Percentiles rank a stretch among this genome's conserved stretches.
Evolutionary conservation across 495 filamentous ascomycete genomes (phyloP).

Genomic region (Aspergillus saccharolyticus): DNA sequence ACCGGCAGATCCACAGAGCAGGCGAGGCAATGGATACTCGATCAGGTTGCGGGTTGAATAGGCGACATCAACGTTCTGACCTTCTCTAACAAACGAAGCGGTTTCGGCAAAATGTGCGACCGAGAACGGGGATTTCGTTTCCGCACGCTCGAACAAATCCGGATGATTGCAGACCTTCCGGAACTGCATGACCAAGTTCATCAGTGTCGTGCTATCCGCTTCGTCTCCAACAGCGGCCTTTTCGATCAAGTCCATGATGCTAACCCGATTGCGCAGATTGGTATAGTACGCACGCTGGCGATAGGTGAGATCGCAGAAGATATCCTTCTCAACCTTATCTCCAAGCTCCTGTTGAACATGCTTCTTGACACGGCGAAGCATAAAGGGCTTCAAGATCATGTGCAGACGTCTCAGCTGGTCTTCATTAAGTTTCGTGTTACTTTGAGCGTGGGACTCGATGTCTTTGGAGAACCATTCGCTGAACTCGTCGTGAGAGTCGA

Average conservation of each 20-base stretch:
- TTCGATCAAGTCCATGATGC: slow-evolving; percentile 97
- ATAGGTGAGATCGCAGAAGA: slow-evolving; percentile 96
- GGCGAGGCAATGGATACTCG: slow-evolving; percentile 72
- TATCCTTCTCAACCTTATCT: slow-evolving; percentile 94
- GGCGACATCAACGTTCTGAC: slow-evolving; percentile 66
- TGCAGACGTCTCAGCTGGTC: slow-evolving; percentile 94
- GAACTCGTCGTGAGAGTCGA: slow-evolving; percentile 98
- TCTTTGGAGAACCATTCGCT: slow-evolving; percentile 99
- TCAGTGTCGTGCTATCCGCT: slow-evolving; percentile 87
- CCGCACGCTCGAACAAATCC: slow-evolving; percentile 91
- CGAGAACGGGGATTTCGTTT: slow-evolving; percentile 81
- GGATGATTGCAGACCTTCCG: slow-evolving; percentile 99
- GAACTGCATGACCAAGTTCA: slow-evolving; percentile 99
- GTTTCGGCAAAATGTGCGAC: slow-evolving; percentile 85
- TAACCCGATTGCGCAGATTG: slow-evolving; percentile 90
- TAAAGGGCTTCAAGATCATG: slow-evolving; percentile 99
- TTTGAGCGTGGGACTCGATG: slow-evolving; percentile 96
- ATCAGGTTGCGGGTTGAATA: slow-evolving; percentile 88
- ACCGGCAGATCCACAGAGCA: slow-evolving; percentile 72
- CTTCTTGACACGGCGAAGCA: slow-evolving; percentile 98
- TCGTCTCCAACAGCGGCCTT: slow-evolving; percentile 94
- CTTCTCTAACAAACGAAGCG: slow-evolving; percentile 88
- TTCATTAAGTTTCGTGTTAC: slow-evolving; percentile 97
- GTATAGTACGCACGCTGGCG: slow-evolving; percentile 93
- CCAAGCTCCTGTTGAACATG: slow-evolving; percentile 98